Percentiles rank a stretch among this genome's conserved stretches.
Evolutionary conservation across 2,329 filamentous ascomycete species (phyloP).

Genomic region (Pseudocercospora macadamiae): DNA sequence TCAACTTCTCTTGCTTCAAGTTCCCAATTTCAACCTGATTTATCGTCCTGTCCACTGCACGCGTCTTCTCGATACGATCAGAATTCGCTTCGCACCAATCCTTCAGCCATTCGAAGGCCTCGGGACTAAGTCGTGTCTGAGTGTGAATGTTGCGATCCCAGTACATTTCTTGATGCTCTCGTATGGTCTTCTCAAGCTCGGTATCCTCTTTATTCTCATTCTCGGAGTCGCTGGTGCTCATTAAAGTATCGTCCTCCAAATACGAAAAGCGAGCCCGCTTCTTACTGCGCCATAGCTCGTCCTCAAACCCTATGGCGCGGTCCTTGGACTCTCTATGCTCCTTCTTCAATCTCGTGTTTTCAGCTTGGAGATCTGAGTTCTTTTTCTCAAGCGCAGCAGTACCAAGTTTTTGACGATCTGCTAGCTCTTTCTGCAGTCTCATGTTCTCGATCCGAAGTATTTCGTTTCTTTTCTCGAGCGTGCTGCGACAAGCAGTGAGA

Average conservation of each 20-base stretch:
- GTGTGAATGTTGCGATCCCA: neutral
- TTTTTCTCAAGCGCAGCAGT: neutral
- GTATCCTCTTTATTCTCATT: no score
- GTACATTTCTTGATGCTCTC: no score
- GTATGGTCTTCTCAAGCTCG: no score
- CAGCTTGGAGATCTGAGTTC: neutral
- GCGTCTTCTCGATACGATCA: constrained; percentile 2
- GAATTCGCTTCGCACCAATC: constrained; percentile 2
- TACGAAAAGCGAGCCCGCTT: no score
- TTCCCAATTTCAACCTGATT: neutral
- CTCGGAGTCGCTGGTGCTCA: no score
- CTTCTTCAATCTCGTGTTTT: no score
- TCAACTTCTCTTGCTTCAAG: neutral
- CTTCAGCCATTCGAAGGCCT: constrained; percentile 3
- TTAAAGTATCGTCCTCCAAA: no score
- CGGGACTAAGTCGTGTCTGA: neutral
- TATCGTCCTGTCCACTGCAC: neutral
- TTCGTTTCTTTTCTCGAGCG: neutral
- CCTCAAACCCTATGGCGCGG: no score
- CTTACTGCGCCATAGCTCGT: no score
- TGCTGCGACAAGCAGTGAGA: no score
- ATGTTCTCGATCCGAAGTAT: neutral
- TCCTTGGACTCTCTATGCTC: no score
- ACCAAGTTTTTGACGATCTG: neutral
- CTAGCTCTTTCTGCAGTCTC: neutral